phyloP scores from a whole-genome alignment of 495 filamentous ascomycete genomes.

The Aspergillus ellipticus region DNA sequence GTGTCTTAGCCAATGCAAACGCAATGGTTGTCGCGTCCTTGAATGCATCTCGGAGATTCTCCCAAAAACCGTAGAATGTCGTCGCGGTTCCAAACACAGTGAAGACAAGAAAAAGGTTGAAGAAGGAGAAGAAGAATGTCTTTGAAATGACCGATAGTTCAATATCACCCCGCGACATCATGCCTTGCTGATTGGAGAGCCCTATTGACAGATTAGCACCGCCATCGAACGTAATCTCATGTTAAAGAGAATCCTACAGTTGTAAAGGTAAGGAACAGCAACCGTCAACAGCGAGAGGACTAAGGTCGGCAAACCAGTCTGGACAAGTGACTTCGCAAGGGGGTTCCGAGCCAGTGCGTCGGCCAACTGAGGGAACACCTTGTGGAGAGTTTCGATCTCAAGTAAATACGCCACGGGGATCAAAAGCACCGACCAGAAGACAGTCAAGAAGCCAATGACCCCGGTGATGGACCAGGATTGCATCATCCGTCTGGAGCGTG shows the following conservation, averaged over 20 bases:
- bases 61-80: constrained; percentile 63
- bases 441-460: constrained; percentile 72
- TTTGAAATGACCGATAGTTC: constrained; percentile 94
- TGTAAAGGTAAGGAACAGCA: constrained; percentile 89
- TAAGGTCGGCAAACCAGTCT: constrained; percentile 81
- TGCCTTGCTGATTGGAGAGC: constrained; percentile 84
- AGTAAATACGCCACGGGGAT: constrained; percentile 74
- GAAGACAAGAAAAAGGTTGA: constrained; percentile 96
- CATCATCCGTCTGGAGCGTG: constrained; percentile 66
- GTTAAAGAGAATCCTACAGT: constrained; percentile 51
- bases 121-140: constrained; percentile 99
- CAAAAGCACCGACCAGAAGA: constrained; percentile 88
- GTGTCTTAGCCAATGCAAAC: constrained; percentile 65
- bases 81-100: constrained; percentile 83
- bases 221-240: not conserved
- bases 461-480: constrained; percentile 78
- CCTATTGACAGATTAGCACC: constrained; percentile 28
- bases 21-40: constrained; percentile 77
- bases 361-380: constrained; percentile 67
- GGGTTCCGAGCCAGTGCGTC: constrained; percentile 62
- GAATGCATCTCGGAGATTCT: constrained; percentile 66
- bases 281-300: constrained; percentile 82
- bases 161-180: constrained; percentile 92
- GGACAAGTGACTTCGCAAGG: constrained; percentile 70
- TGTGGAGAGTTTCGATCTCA: constrained; percentile 70